Conservation (phyloP, 192 early-diverging fungal species). For the Funneliformis mosseae region DNA sequence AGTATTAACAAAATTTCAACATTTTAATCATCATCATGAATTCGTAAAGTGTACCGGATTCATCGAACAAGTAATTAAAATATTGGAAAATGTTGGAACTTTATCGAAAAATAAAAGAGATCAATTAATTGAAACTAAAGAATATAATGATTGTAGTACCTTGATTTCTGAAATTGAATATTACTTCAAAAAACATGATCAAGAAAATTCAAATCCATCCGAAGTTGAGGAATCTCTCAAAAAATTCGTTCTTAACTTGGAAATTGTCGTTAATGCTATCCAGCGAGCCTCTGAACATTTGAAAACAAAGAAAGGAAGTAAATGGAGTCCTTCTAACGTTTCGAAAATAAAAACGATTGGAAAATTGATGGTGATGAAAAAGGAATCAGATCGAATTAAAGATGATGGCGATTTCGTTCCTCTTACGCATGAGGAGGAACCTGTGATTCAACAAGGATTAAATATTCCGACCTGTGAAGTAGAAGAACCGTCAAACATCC, state of each 20-base stretch:
- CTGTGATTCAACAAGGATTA: no score
- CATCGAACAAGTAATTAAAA: background rate
- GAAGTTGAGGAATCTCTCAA: background rate
- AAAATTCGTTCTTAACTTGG: background rate
- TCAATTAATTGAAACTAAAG: background rate
- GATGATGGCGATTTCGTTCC: background rate
- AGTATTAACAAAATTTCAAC: background rate
- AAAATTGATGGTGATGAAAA: background rate
- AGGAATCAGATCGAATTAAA: background rate
- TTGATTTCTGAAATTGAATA: background rate
- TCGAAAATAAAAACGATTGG: background rate
- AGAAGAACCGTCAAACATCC: no score
- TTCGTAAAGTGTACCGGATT: background rate
- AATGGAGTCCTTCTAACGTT: background rate
- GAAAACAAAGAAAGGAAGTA: background rate
- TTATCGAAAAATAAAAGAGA: background rate
- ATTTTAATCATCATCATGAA: background rate
- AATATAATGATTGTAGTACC: background rate
- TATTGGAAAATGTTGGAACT: background rate
- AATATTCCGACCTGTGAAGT: no score
- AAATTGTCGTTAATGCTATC: background rate
- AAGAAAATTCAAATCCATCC: background rate
- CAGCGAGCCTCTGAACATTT: background rate
- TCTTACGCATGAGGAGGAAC: no score
- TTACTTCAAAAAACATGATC: background rate